Conservation (phyloP, 352 stramenopile genomes). For the Pythium dissotocum region DNA sequence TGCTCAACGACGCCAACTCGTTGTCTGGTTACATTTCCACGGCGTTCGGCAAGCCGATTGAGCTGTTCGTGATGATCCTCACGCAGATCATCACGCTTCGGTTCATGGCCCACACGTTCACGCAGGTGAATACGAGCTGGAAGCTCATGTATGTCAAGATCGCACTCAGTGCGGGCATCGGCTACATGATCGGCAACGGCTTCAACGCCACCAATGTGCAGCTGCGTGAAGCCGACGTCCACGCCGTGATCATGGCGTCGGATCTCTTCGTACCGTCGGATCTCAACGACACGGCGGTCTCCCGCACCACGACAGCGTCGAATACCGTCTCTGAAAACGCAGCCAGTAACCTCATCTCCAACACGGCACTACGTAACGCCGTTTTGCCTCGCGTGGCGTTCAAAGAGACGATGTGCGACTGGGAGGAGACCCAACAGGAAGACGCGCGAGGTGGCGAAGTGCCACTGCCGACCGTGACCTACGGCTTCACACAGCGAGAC, state of each 20-base stretch:
- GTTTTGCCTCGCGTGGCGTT: slow-evolving; percentile 3
- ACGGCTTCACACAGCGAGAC: slow-evolving; percentile 10
- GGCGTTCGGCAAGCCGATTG: slow-evolving; percentile 4
- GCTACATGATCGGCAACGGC: slow-evolving; percentile 8
- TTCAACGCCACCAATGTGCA: slow-evolving; percentile 2
- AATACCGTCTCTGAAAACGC: not conserved
- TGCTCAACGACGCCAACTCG: slow-evolving; percentile 5
- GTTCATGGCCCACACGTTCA: not conserved
- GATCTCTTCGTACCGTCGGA: slow-evolving; percentile 6
- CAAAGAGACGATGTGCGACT: not conserved
- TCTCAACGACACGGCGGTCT: not conserved
- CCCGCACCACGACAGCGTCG: not conserved
- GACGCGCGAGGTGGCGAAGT: not conserved
- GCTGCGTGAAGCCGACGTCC: slow-evolving; percentile 2
- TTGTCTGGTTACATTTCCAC: not conserved
- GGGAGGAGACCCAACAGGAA: not conserved
- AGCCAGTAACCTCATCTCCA: slow-evolving; percentile 2
- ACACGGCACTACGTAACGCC: slow-evolving; percentile 6
- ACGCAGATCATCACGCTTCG: slow-evolving; percentile 9
- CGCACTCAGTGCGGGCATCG: not conserved
- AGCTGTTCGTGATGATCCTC: slow-evolving; percentile 6
- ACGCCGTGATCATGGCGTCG: not conserved
- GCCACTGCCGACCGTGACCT: not conserved
- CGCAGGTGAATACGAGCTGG: not conserved
- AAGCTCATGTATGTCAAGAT: not conserved